phyloP scores from a whole-genome alignment of 1,139 yeast species.

The Magnusiomyces starmeri region DNA sequence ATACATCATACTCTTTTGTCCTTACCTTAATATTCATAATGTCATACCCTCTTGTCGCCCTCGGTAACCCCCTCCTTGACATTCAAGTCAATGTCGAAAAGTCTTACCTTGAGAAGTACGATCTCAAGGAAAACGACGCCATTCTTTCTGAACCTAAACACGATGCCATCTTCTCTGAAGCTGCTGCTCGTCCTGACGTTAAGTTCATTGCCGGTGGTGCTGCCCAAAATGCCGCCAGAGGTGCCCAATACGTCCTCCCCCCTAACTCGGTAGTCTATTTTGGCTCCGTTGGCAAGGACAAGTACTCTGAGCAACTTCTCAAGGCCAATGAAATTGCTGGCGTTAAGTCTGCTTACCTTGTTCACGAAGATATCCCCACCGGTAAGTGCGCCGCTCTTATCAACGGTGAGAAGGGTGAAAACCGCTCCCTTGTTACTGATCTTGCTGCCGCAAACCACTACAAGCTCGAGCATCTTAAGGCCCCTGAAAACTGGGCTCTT shows the following conservation, averaged over 20 bases:
- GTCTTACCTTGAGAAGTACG: slow-evolving; percentile 70
- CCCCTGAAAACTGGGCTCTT: slow-evolving; percentile 82
- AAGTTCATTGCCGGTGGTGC: slow-evolving; percentile 96
- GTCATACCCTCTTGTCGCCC: slow-evolving; percentile 54
- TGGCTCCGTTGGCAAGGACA: slow-evolving; percentile 94
- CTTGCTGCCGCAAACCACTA: slow-evolving; percentile 97
- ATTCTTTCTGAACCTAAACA: slow-evolving; percentile 86
- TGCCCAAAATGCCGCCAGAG: slow-evolving; percentile 98
- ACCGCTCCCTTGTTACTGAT: slow-evolving; percentile 93
- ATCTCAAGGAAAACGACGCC: slow-evolving; percentile 86
- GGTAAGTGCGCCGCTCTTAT: slow-evolving; percentile 98
- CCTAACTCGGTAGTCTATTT: slow-evolving; percentile 79
- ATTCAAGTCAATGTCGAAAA: slow-evolving; percentile 73
- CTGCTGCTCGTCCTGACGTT: slow-evolving; percentile 53
- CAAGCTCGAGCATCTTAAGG: slow-evolving; percentile 78
- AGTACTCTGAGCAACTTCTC: slow-evolving; percentile 70
- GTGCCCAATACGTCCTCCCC: slow-evolving; percentile 90
- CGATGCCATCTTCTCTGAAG: slow-evolving; percentile 77
- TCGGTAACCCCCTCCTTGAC: slow-evolving; percentile 80
- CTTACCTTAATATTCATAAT: slow-evolving; percentile 26
- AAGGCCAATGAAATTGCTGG: slow-evolving; percentile 87
- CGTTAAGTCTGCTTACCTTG: slow-evolving; percentile 77
- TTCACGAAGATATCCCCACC: slow-evolving; percentile 61
- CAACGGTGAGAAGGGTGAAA: slow-evolving; percentile 57
- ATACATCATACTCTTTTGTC: background rate